A percentile compares a stretch with the other conserved stretches of the same genome.
Conservation (phyloP, 352 stramenopile genomes). For the Phytophthora niederhauseri region DNA sequence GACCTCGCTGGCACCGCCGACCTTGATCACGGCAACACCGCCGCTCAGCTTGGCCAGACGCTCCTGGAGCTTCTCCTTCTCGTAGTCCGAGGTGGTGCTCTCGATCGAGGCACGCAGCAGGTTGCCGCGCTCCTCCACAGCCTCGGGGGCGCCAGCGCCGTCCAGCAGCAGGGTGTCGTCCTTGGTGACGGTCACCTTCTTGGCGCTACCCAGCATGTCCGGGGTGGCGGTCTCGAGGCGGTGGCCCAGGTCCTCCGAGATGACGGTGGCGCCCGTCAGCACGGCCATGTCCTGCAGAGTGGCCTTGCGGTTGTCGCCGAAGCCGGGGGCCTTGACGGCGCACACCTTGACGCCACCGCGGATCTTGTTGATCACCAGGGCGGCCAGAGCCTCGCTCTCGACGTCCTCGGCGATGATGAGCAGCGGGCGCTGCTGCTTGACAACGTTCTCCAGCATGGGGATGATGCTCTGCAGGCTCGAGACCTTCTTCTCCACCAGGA, state of each 20-base stretch:
- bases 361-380: slow-evolving; percentile 99
- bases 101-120: slow-evolving; percentile 97
- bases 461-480: slow-evolving; percentile 97
- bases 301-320: slow-evolving; percentile 99
- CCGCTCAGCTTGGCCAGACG: slow-evolving; percentile 99
- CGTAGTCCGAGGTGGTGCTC: slow-evolving; percentile 98
- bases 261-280: slow-evolving; percentile 97
- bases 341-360: slow-evolving; percentile 99
- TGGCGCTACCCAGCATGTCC: slow-evolving; percentile 95
- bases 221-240: slow-evolving; percentile 97
- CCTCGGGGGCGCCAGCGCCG: slow-evolving; percentile 92
- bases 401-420: slow-evolving; percentile 99
- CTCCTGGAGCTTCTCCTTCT: slow-evolving; percentile 99
- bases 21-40: slow-evolving; percentile 99
- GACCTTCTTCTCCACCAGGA: slow-evolving; percentile 99
- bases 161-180: slow-evolving; percentile 99
- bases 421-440: slow-evolving; percentile 97
- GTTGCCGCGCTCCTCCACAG: slow-evolving; percentile 97
- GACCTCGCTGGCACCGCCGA: slow-evolving; percentile 98
- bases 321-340: slow-evolving; percentile 99
- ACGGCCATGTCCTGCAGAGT: slow-evolving; percentile 99
- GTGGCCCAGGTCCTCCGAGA: slow-evolving; percentile 99
- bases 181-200: slow-evolving; percentile 98
- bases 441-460: slow-evolving; percentile 97
- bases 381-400: slow-evolving; percentile 98